A percentile compares a stretch with the other conserved stretches of the same genome.
Conservation (phyloP, 441 rosid species). For the Jatropha podagrica region DNA sequence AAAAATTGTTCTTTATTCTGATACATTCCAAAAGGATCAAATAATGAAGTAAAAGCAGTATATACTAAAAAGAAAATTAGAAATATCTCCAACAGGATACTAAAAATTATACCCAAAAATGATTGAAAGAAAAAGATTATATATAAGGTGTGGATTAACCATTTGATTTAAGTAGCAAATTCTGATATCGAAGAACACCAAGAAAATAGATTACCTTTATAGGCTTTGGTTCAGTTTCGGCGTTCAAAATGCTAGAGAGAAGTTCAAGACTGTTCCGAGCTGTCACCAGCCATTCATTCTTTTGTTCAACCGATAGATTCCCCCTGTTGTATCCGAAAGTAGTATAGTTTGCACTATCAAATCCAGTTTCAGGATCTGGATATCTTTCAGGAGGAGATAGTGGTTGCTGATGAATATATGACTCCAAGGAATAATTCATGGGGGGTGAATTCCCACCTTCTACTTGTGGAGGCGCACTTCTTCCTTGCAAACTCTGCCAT, state of each 20-base stretch:
- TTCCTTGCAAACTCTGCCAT: slow-evolving; percentile 52
- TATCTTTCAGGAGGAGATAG: slow-evolving; percentile 53
- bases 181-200: not conserved
- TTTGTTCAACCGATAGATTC: slow-evolving; percentile 49
- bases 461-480: slow-evolving; percentile 27
- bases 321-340: slow-evolving; percentile 35
- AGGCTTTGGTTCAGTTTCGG: slow-evolving; percentile 53
- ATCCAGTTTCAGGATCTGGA: slow-evolving; percentile 43
- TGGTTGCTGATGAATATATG: slow-evolving; percentile 51
- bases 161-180: not conserved
- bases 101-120: too few species aligned
- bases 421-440: slow-evolving; percentile 45
- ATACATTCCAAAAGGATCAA: too few species aligned
- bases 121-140: not conserved
- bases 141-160: not conserved
- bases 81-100: not conserved
- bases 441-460: slow-evolving; percentile 34
- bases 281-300: slow-evolving; percentile 59
- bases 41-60: too few species aligned
- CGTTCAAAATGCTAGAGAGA: slow-evolving; percentile 66
- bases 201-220: slow-evolving; percentile 42
- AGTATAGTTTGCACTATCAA: slow-evolving; percentile 28
- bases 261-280: slow-evolving; percentile 77
- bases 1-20: too few species aligned
- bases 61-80: too few species aligned